phyloP scores from a whole-genome alignment of 2,329 filamentous ascomycete species.

The Fusarium nygamai region DNA sequence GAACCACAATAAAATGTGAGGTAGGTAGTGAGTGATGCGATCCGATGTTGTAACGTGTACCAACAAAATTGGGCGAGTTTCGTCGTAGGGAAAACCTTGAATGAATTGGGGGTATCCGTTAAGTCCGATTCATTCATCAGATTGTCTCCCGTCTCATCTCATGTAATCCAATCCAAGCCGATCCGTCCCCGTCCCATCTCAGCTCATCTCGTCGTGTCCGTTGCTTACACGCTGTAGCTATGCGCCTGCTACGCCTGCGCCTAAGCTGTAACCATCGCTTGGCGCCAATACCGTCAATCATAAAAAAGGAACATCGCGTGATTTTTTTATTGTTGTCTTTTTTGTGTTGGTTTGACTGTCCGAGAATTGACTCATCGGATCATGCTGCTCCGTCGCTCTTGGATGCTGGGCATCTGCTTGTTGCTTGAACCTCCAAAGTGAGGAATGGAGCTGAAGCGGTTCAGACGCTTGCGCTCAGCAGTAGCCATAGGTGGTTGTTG shows the following conservation, averaged over 20 bases:
- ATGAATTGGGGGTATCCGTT: conserved; percentile 37
- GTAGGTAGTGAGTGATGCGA: conserved; percentile 11
- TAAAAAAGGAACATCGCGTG: conserved; percentile 32
- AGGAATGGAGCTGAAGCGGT: conserved; percentile 66
- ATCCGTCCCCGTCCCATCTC: conserved; percentile 34
- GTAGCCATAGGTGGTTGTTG: conserved; percentile 24
- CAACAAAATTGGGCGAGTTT: conserved; percentile 16
- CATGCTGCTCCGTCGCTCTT: conserved; percentile 57
- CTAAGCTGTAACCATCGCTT: conserved; percentile 19
- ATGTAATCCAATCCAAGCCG: conserved; percentile 27
- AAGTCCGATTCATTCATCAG: conserved; percentile 34
- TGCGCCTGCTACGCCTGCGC: conserved; percentile 35
- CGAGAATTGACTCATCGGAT: conserved; percentile 44
- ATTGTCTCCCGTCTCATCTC: conserved; percentile 33
- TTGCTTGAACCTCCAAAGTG: conserved; percentile 57
- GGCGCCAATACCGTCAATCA: conserved; percentile 41
- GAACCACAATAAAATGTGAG: conserved; percentile 14
- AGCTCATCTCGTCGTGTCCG: conserved; percentile 33
- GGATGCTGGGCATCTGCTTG: conserved; percentile 48
- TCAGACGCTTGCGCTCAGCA: conserved; percentile 59
- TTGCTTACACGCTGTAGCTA: conserved; percentile 29
- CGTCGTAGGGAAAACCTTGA: conserved; percentile 27
- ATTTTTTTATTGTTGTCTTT: conserved; percentile 25
- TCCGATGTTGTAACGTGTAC: conserved; percentile 16
- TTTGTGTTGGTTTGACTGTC: conserved; percentile 19